Conservation (phyloP, 2,329 filamentous ascomycete species). For the Pestalotiopsis sp. region DNA sequence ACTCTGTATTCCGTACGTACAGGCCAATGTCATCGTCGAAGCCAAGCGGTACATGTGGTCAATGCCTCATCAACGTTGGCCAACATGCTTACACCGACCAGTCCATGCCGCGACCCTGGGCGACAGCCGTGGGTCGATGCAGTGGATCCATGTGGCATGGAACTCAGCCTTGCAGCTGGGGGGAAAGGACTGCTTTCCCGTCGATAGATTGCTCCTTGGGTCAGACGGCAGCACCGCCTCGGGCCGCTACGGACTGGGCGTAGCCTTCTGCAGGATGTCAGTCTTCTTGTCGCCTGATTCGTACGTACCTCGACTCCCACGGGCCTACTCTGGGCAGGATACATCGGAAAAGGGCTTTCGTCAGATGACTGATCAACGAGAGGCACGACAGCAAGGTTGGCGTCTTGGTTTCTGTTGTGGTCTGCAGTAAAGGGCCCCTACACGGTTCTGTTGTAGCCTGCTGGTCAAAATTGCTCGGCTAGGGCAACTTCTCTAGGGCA, state of each 20-base stretch:
- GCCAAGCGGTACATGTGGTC: background rate
- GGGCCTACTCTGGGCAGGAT: background rate
- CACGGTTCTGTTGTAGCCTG: background rate
- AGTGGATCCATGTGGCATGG: background rate
- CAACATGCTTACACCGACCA: background rate
- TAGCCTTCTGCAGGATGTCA: conserved; percentile 1
- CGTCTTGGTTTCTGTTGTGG: too few relatives aligned
- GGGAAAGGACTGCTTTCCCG: background rate
- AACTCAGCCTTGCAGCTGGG: conserved; percentile 7
- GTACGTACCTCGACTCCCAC: background rate
- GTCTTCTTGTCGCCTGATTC: background rate
- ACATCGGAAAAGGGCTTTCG: background rate
- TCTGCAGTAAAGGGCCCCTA: background rate
- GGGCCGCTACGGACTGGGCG: background rate
- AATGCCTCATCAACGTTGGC: background rate
- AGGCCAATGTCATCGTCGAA: background rate
- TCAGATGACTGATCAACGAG: background rate
- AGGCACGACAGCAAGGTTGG: too few relatives aligned
- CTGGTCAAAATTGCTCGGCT: background rate
- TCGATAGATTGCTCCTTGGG: background rate
- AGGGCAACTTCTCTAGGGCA: background rate
- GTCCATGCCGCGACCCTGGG: background rate
- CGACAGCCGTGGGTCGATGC: background rate
- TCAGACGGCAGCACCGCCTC: conserved; percentile 1
- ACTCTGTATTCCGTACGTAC: background rate